Percentiles rank a stretch among this genome's conserved stretches.
Evolutionary conservation across 352 stramenopile genomes (phyloP).

Genomic region (Phytophthora ramorum): DNA sequence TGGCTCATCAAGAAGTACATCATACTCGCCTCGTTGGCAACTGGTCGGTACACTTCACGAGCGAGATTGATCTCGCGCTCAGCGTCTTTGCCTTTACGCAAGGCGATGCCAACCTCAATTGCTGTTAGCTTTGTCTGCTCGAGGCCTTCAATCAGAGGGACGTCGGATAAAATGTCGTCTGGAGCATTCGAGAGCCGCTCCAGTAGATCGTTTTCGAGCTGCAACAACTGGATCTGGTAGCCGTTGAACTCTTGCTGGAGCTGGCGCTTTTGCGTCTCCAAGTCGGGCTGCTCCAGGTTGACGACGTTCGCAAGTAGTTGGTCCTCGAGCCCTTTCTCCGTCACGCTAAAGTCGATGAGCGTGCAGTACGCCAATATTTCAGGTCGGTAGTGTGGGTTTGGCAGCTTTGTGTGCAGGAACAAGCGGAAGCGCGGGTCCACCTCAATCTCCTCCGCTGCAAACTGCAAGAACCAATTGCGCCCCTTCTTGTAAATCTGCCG

Average conservation of each 20-base stretch:
- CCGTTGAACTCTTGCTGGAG: slow-evolving; percentile 92
- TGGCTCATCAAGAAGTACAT: slow-evolving; percentile 94
- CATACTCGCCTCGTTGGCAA: slow-evolving; percentile 90
- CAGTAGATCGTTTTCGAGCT: slow-evolving; percentile 91
- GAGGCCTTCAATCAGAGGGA: slow-evolving; percentile 92
- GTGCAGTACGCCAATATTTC: slow-evolving; percentile 94
- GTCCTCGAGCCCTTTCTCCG: slow-evolving; percentile 90
- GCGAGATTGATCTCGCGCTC: slow-evolving; percentile 93
- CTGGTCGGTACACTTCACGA: slow-evolving; percentile 90
- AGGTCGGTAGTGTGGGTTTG: slow-evolving; percentile 93
- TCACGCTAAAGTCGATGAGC: slow-evolving; percentile 96
- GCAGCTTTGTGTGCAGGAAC: slow-evolving; percentile 92
- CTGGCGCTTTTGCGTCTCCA: slow-evolving; percentile 91
- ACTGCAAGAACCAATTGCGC: slow-evolving; percentile 86
- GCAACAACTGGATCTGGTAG: slow-evolving; percentile 93
- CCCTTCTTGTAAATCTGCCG: slow-evolving; percentile 90
- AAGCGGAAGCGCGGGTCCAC: slow-evolving; percentile 90
- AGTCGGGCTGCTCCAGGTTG: slow-evolving; percentile 86
- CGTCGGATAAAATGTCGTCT: slow-evolving; percentile 92
- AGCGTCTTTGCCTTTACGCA: slow-evolving; percentile 86
- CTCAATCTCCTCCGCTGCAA: slow-evolving; percentile 91
- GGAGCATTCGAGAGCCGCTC: slow-evolving; percentile 92
- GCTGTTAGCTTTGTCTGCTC: slow-evolving; percentile 92
- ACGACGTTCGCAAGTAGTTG: slow-evolving; percentile 92
- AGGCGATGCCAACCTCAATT: slow-evolving; percentile 84